phyloP scores from a whole-genome alignment of 139 green algal species.

The Chlamydomonas sphaeroides region DNA sequence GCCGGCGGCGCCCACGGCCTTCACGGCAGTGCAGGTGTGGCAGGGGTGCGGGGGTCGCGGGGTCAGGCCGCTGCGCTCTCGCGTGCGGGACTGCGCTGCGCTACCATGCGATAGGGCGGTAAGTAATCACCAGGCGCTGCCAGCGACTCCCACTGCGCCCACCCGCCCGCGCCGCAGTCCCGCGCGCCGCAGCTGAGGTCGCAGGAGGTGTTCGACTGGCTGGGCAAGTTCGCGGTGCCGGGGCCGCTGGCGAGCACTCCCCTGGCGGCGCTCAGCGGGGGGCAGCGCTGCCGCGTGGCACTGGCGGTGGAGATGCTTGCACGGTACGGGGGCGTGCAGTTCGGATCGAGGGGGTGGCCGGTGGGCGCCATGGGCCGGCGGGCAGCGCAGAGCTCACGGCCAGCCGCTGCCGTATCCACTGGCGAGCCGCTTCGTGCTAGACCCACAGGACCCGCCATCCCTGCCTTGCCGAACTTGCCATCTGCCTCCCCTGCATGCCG shows the following conservation, averaged over 20 bases:
- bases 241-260: slow-evolving; percentile 28
- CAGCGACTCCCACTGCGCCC: too few relatives aligned
- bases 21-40: slow-evolving; percentile 13
- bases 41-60: neutral
- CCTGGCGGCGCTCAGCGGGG: slow-evolving; percentile 14
- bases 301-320: slow-evolving; percentile 34
- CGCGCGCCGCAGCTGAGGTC: neutral
- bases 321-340: too few relatives aligned
- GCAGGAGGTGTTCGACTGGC: slow-evolving; percentile 47
- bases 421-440: too few relatives aligned
- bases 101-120: too few relatives aligned
- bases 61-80: too few relatives aligned
- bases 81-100: too few relatives aligned
- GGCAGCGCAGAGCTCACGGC: too few relatives aligned
- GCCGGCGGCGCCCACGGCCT: neutral
- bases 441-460: too few relatives aligned
- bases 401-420: too few relatives aligned
- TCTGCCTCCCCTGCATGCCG: neutral
- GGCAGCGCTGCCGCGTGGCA: slow-evolving; percentile 28
- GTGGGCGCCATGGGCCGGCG: too few relatives aligned
- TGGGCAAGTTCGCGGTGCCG: slow-evolving; percentile 39
- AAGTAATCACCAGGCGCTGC: too few relatives aligned
- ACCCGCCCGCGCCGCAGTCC: slow-evolving; percentile 3
- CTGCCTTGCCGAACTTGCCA: neutral
- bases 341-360: neutral